Base-by-base conservation (phyloP, 306 rosid genomes). In the Cucumis hystrix region DNA sequence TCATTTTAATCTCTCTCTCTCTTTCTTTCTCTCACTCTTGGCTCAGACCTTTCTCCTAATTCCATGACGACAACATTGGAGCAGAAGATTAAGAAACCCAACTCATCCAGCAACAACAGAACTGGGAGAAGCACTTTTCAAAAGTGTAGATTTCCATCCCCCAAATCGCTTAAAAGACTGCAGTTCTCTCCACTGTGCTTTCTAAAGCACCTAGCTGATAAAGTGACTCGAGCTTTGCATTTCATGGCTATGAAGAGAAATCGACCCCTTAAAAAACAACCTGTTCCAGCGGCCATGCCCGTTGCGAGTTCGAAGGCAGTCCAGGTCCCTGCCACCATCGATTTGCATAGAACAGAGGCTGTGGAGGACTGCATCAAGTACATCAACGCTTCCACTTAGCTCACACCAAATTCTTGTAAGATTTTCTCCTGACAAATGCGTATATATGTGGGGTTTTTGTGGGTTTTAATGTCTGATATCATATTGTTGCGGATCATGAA, bases 291-390 rank as follows among this genome's bases (percentile, higher is more conserved):
- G 7, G 84, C 82, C 77, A 6, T 72, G 84, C 80, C 80, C 2
- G n/a, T 56, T 4, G 18, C 63, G 37, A 33, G 49, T 54, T 85
- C 97, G 49, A 89, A 83, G 77, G 76, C 84, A 0, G 74, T 79
- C 0, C 23, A 6, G 59, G 92, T 33, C 37, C 37, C 81, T 10
- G 67, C 79, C 20, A 77, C 87, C 37, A 68, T 79, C 60, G 98
- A 93, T 85, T 87, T 86, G 63, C 86, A 83, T 39, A 85, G 90
- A 79, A 79, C 87, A 71, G 93, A 89, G 69, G 97, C 97, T 33
- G 84, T 93, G 41, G 96, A 93, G 75, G 96, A 93, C 70, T 93
- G 98, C 85, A 93, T 93, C 69, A 90, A 91, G 85, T 91, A 91
- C 83, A 85, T 93, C 54, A 92, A 91, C 80, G 71, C 96, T 62